phyloP scores from a whole-genome alignment of 148 eudicot species.

The Fagopyrum tataricum region DNA sequence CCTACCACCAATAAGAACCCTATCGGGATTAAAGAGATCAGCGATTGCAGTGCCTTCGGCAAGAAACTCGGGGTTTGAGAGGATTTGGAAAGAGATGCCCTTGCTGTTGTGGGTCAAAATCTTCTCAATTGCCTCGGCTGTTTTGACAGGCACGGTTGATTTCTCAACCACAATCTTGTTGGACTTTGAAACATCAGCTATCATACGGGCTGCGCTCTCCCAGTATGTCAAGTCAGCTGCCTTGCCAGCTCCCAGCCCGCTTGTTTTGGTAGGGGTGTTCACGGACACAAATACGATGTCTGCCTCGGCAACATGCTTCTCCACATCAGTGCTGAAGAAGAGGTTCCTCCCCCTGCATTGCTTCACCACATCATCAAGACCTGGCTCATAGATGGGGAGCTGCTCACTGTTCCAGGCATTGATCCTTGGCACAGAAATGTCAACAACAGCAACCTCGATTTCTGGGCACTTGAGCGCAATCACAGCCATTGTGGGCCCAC shows the following conservation, averaged over 20 bases:
- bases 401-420: conserved; percentile 58
- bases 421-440: conserved; percentile 49
- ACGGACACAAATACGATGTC: conserved; percentile 61
- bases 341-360: conserved; percentile 58
- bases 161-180: conserved; percentile 65
- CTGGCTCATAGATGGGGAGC: conserved; percentile 62
- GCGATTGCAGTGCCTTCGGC: conserved; percentile 63
- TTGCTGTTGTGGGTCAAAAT: conserved; percentile 54
- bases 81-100: conserved; percentile 55
- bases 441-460: conserved; percentile 49
- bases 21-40: conserved; percentile 48
- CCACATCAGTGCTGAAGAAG: conserved; percentile 56
- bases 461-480: conserved; percentile 57
- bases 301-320: conserved; percentile 49
- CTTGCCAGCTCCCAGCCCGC: conserved; percentile 63
- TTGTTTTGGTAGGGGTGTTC: conserved; percentile 60
- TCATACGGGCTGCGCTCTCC: conserved; percentile 71
- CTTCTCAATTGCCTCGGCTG: conserved; percentile 68
- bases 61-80: conserved; percentile 60
- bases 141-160: conserved; percentile 65
- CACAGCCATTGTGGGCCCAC: conserved; percentile 65
- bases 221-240: conserved; percentile 64
- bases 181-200: conserved; percentile 48
- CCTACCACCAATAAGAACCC: conserved; percentile 63
- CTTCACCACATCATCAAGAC: conserved; percentile 55